Base-by-base conservation (phyloP, 208 protist genomes). In the Wallacemonas sp. region DNA sequence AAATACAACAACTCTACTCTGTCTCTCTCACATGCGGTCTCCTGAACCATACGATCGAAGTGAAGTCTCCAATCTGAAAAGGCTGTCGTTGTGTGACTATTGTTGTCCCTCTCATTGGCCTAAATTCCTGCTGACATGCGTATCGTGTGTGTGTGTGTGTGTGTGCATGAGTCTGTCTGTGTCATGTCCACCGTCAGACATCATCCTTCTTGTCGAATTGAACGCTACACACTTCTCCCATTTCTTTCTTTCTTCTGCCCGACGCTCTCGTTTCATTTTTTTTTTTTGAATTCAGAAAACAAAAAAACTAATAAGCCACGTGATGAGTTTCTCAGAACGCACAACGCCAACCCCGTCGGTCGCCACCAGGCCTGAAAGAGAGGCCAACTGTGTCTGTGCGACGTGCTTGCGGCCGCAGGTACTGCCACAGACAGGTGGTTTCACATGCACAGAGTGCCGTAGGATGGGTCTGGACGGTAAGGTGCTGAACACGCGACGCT, bases 401-500 rank as follows among this genome's bases (percentile, higher is more conserved):
- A 92, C 81, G 26, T 96, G 90, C 64, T 69, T 88, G 46, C 76
- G 81, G 27, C 72, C 74, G 11, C 47, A 87, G 26, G 62, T 70
- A 22, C 75, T 92, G 24, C 90, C 90, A 1, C 76, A 86, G 11
- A 73, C 41, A 80, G 78, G 22, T 77, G 82, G 11, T 87, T 88
- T 77, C 90, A 93, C 51, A 66, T 96, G 90, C 62, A 75, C 80
- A 15, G 77, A 93, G 58, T 96, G 90, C 42, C 74, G 84, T 8
- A 77, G 93, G 78, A 72, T 76, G n/a, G 87, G 86, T 4, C 67
- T 66, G 36, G 90, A 96, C 39, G 78, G 84, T 24, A 93, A 93
- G 71, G 62, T 93, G 39, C 72, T 96, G 12, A 93, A 94, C 73
- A 90, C 79, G 0, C 59, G 76, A 6, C 81, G 90, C 34, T 76